Evolutionary conservation across 176 grass and related monocot genomes (phyloP).

Genomic region (bread wheat (Triticum aestivum)): IWGSC_CS_RefSeq_v2.1 NC_057811.1:450066631-450067130

Average conservation of each 20-base stretch:
- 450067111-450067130: conserved; percentile 54
- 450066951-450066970: conserved; percentile 47
- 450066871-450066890: background rate
- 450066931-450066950: conserved; percentile 41
- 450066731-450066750: background rate
- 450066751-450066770: background rate
- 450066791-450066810: background rate
- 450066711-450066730: background rate
- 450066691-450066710: no score
- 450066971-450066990: conserved; percentile 29
- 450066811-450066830: conserved; percentile 12
- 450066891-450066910: background rate
- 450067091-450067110: conserved; percentile 45
- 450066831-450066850: background rate
- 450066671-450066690: no score
- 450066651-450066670: no score
- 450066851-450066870: background rate
- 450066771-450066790: background rate
- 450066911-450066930: background rate
- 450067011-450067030: background rate
- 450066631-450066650: no score
- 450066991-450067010: conserved; percentile 46
- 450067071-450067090: conserved; percentile 48
- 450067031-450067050: conserved; percentile 42
- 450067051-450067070: conserved; percentile 39